A percentile compares a stretch with the other conserved stretches of the same genome.
phyloP scores from a whole-genome alignment of 768 basidiomycete species.

The Albatrellus ellisii region DNA sequence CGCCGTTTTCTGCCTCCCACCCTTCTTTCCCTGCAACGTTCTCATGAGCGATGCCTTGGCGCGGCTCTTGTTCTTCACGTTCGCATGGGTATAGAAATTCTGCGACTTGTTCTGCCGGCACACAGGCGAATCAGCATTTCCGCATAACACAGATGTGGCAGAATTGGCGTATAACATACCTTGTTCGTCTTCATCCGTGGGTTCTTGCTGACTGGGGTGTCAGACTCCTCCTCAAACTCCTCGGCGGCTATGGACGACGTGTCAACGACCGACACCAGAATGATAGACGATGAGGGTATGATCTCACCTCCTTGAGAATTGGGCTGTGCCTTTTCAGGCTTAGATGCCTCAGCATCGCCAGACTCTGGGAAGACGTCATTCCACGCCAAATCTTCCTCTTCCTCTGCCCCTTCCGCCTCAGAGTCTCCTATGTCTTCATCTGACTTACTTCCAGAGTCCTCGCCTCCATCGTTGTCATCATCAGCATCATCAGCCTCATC shows the following conservation, averaged over 20 bases:
- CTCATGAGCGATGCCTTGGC: slow-evolving; percentile 48
- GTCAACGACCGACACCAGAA: slow-evolving; percentile 5
- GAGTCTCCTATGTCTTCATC: slow-evolving; percentile 18
- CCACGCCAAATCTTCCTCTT: slow-evolving; percentile 55
- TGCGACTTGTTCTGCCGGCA: slow-evolving; percentile 60
- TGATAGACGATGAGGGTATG: slow-evolving; percentile 16
- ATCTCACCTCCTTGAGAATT: slow-evolving; percentile 16
- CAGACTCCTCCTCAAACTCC: slow-evolving; percentile 22
- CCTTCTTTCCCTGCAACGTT: slow-evolving; percentile 22
- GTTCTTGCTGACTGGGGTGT: slow-evolving; percentile 26
- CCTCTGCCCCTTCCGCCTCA: slow-evolving; percentile 20
- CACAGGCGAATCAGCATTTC: not conserved
- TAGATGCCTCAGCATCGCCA: slow-evolving; percentile 5
- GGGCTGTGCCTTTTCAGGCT: slow-evolving; percentile 14
- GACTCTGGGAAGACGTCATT: slow-evolving; percentile 70
- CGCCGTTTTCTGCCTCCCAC: slow-evolving; percentile 6
- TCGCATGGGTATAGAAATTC: slow-evolving; percentile 79
- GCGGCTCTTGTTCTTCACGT: slow-evolving; percentile 83
- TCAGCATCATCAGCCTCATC: slow-evolving; percentile 19
- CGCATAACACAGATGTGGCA: not conserved
- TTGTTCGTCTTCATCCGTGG: slow-evolving; percentile 92
- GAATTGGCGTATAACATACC: slow-evolving; percentile 24
- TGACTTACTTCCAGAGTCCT: slow-evolving; percentile 25
- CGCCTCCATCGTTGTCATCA: slow-evolving; percentile 28
- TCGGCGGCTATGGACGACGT: slow-evolving; percentile 18